Evolutionary conservation across 108 stramenopile species (phyloP).

Genomic region (Skeletonema costatum): DNA sequence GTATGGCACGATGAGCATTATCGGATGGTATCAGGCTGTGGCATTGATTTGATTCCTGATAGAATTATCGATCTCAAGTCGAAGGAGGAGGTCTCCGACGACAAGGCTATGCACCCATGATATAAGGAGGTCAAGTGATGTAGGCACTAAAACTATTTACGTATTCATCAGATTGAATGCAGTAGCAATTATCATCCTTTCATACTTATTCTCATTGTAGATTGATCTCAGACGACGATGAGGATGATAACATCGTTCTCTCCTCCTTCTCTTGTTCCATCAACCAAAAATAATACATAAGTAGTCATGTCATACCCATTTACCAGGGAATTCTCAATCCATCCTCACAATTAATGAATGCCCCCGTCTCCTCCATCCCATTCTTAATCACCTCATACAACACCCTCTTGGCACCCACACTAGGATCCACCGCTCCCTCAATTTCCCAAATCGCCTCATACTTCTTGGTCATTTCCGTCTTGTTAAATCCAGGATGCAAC

Average conservation of each 20-base stretch:
- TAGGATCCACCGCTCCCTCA: conserved; percentile 85
- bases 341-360: conserved; percentile 90
- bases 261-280: background rate
- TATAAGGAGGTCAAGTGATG: too few species aligned
- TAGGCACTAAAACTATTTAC: too few species aligned
- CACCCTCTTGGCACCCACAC: conserved; percentile 82
- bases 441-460: conserved; percentile 90
- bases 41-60: conserved; percentile 59
- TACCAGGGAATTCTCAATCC: conserved; percentile 87
- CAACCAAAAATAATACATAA: too few species aligned
- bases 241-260: background rate
- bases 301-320: background rate
- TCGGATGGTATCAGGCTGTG: conserved; percentile 29
- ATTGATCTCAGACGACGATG: background rate
- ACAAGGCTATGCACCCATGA: background rate
- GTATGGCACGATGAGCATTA: conserved; percentile 59
- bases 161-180: too few species aligned
- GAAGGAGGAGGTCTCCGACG: background rate
- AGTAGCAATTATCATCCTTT: too few species aligned
- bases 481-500: conserved; percentile 93
- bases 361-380: conserved; percentile 70
- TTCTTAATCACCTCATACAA: conserved; percentile 73
- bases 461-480: conserved; percentile 91
- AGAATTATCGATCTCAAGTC: conserved; percentile 25
- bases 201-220: too few species aligned